These are phyloP conservation scores for Aureobasidium sp. DNA, from an alignment of 2,329 filamentous ascomycete species.

Conservation along the genomic window DNA sequence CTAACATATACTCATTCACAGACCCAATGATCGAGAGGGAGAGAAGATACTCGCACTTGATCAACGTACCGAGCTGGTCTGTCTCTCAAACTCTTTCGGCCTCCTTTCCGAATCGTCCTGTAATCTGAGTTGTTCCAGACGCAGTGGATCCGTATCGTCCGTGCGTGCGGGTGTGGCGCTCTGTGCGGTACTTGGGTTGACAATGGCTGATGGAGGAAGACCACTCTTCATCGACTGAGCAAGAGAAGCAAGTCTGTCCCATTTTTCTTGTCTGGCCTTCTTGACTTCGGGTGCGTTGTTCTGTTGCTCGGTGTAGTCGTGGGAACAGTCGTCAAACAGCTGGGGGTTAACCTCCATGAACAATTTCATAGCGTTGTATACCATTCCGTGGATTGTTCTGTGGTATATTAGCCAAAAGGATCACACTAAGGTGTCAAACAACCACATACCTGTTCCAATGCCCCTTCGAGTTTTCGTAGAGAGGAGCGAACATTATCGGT, in stretches of 20 bases:
- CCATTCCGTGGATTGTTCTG: conserved; percentile 98
- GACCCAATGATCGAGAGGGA: conserved; percentile 1
- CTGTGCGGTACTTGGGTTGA: conserved; percentile 23
- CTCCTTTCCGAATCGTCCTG: conserved; percentile 63
- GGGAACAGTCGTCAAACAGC: conserved; percentile 96
- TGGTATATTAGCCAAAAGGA: conserved; percentile 5
- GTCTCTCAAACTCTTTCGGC: conserved; percentile 20
- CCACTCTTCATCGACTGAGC: conserved; percentile 60
- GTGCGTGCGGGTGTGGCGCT: conserved; percentile 36
- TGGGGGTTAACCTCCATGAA: conserved; percentile 99
- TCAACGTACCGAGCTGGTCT: conserved; percentile 30
- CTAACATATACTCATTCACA: conserved; percentile 11
- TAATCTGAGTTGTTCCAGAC: conserved; percentile 81
- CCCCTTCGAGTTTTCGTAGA: conserved; percentile 98
- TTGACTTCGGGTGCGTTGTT: conserved; percentile 83
- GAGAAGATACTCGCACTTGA: conserved; percentile 15
- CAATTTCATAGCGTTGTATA: conserved; percentile 99
- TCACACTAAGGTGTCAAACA: not conserved
- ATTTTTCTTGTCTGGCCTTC: conserved; percentile 72
- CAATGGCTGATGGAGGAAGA: conserved; percentile 17
- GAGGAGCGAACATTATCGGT: conserved; percentile 96
- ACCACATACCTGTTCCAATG: conserved; percentile 87
- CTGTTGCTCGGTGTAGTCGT: conserved; percentile 95
- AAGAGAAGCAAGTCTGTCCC: conserved; percentile 76
- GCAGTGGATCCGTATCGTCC: conserved; percentile 71